A percentile compares a stretch with the other conserved stretches of the same genome.
Conservation (phyloP, 1,139 yeast genomes). For the Williopsis jadinii region DNA sequence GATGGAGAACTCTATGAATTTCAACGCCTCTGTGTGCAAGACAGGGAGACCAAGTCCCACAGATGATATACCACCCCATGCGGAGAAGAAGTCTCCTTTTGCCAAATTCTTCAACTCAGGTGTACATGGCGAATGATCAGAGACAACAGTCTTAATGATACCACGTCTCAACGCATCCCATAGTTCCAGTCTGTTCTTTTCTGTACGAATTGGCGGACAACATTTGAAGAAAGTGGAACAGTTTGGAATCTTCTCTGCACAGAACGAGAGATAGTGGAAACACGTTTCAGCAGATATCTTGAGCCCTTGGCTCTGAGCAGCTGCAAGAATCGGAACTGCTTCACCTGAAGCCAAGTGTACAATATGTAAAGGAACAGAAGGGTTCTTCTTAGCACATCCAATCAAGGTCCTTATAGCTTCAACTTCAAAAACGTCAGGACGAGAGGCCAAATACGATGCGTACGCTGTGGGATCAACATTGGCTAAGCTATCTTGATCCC, state of each 20-base stretch:
- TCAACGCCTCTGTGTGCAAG: conserved; percentile 65
- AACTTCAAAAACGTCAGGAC: conserved; percentile 85
- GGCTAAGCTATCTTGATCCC: conserved; percentile 35
- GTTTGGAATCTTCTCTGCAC: conserved; percentile 69
- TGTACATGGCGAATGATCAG: conserved; percentile 95
- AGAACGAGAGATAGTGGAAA: conserved; percentile 78
- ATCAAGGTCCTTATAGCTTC: conserved; percentile 73
- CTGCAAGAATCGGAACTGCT: conserved; percentile 63
- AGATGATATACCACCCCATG: conserved; percentile 97
- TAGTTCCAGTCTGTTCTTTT: conserved; percentile 57
- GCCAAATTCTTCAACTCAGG: conserved; percentile 80
- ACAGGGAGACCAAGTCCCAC: conserved; percentile 87
- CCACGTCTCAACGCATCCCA: conserved; percentile 71
- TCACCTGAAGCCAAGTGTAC: conserved; percentile 85
- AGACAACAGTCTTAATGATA: conserved; percentile 77
- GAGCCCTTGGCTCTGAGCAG: conserved; percentile 47
- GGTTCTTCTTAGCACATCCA: conserved; percentile 48
- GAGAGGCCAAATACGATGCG: conserved; percentile 67
- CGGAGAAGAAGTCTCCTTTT: conserved; percentile 80
- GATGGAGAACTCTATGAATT: conserved; percentile 48
- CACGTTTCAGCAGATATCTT: conserved; percentile 78
- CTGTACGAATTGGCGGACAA: conserved; percentile 87
- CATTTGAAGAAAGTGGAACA: conserved; percentile 83
- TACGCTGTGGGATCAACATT: conserved; percentile 62
- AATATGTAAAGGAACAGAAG: conserved; percentile 72